Conservation (phyloP, 2,329 filamentous ascomycete species). For the Monilinia fructigena region DNA sequence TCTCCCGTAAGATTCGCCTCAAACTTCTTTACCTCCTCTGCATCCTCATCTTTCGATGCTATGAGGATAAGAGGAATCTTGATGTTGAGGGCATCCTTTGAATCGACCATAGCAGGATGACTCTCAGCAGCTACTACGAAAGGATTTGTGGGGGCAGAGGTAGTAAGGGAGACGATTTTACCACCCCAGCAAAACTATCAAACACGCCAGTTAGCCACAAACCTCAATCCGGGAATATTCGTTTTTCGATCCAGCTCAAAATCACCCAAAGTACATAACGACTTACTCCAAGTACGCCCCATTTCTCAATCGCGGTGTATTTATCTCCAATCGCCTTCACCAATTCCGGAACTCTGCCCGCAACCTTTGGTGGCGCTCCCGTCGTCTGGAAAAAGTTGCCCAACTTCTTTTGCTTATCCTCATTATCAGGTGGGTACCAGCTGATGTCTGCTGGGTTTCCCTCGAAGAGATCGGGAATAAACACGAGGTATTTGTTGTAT, state of each 20-base stretch:
- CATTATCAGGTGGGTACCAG: constrained; percentile 55
- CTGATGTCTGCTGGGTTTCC: constrained; percentile 52
- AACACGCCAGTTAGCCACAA: background rate
- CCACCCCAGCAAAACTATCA: constrained; percentile 40
- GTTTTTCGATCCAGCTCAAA: background rate
- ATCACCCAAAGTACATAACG: background rate
- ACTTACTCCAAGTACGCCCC: constrained; percentile 36
- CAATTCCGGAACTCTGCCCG: constrained; percentile 53
- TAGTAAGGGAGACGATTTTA: constrained; percentile 36
- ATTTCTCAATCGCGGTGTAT: constrained; percentile 54
- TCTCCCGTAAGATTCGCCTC: constrained; percentile 45
- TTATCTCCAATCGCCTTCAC: constrained; percentile 47
- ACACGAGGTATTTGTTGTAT: constrained; percentile 72
- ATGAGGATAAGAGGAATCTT: constrained; percentile 62
- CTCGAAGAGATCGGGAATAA: constrained; percentile 90
- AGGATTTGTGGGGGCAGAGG: constrained; percentile 35
- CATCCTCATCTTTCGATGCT: constrained; percentile 63
- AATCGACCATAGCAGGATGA: constrained; percentile 65
- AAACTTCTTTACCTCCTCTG: constrained; percentile 47
- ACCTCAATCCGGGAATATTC: background rate
- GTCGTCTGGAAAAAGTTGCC: constrained; percentile 53
- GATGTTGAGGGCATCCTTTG: constrained; percentile 58
- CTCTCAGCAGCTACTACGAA: constrained; percentile 54
- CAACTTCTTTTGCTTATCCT: constrained; percentile 61
- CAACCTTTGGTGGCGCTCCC: constrained; percentile 39